Evolutionary conservation across 148 eudicot genomes (phyloP).

Genomic region (Rhododendron mucronatum): DNA sequence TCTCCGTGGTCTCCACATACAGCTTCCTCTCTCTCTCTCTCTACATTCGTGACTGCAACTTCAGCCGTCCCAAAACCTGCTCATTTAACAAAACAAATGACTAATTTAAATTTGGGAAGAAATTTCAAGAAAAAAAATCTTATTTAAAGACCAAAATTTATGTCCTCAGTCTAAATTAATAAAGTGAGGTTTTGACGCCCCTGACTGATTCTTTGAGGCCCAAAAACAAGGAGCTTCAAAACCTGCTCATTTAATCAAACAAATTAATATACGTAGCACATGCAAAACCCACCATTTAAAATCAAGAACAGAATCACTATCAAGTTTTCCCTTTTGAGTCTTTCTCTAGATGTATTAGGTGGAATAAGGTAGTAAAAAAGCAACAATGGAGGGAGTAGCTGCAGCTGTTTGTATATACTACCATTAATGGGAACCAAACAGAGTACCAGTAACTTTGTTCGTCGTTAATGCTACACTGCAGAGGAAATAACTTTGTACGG

Average conservation of each 20-base stretch:
- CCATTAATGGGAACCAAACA: background rate
- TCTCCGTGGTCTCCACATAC: background rate
- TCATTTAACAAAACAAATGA: background rate
- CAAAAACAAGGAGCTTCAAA: background rate
- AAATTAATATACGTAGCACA: background rate
- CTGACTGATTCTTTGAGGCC: background rate
- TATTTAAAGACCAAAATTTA: background rate
- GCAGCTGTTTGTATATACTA: background rate
- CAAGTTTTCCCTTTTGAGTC: background rate
- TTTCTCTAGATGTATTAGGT: background rate
- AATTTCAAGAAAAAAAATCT: background rate
- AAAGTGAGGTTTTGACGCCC: background rate
- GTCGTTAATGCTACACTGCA: background rate
- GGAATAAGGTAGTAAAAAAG: background rate
- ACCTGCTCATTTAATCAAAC: background rate
- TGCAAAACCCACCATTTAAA: background rate
- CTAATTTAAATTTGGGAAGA: background rate
- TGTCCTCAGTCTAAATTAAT: background rate
- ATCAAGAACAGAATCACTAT: background rate
- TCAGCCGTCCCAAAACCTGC: background rate
- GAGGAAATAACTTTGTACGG: conserved; percentile 1
- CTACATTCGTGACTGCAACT: conserved; percentile 2
- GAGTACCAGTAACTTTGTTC: background rate
- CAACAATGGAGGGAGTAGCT: background rate
- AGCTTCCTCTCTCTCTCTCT: background rate